Evolutionary conservation across 1,139 yeast genomes (phyloP).

Genomic region (Pneumocystis murina): DNA sequence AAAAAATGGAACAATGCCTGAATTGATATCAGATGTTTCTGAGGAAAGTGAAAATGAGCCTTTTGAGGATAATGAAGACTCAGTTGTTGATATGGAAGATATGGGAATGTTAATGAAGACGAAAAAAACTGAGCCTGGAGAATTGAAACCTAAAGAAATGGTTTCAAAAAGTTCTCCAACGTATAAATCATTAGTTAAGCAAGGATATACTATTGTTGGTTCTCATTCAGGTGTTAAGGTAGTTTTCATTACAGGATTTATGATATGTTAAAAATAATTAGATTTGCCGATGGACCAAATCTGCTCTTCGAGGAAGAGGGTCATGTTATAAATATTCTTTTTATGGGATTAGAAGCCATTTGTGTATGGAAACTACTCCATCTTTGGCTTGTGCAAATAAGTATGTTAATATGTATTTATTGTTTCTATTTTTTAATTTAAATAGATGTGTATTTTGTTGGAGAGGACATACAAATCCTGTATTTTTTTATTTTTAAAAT

Average conservation of each 20-base stretch:
- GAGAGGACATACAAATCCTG: conserved; percentile 96
- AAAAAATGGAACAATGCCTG: conserved; percentile 35
- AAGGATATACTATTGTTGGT: conserved; percentile 86
- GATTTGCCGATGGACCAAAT: conserved; percentile 91
- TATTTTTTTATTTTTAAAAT: background rate
- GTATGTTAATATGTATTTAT: background rate
- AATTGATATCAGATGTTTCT: conserved; percentile 28
- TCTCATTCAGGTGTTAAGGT: conserved; percentile 81
- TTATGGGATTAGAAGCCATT: conserved; percentile 76
- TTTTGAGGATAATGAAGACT: conserved; percentile 15
- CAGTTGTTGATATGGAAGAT: conserved; percentile 68
- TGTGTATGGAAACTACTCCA: conserved; percentile 95
- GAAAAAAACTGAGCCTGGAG: conserved; percentile 14
- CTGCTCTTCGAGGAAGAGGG: conserved; percentile 86
- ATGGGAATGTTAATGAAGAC: conserved; percentile 49
- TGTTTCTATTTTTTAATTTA: background rate
- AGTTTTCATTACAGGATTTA: background rate
- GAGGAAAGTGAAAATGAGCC: conserved; percentile 16
- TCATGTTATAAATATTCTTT: conserved; percentile 87
- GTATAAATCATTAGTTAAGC: conserved; percentile 72
- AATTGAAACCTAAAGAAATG: conserved; percentile 48
- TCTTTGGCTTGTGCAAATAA: conserved; percentile 85
- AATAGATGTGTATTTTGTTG: conserved; percentile 78
- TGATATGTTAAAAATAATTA: background rate
- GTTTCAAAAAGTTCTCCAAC: conserved; percentile 85